Base-by-base conservation (phyloP, 148 eudicot genomes). In the Rhododendron ovatum region DNA sequence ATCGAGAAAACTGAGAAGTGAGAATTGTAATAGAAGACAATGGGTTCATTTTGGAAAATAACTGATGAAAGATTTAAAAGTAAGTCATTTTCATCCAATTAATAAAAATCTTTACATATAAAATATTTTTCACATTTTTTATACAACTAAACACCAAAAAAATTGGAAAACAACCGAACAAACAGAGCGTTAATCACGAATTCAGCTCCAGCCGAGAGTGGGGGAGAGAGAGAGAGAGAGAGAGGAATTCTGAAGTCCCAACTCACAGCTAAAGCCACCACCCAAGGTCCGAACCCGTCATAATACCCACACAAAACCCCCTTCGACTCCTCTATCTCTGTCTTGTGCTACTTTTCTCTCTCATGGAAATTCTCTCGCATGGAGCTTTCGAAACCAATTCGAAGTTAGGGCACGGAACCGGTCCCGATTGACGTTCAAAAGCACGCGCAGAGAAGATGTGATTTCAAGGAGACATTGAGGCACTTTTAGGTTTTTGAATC, bases 391-490 rank as follows among this genome's bases (percentile, higher is more conserved):
- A 50, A 83, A 79, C 76, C 33, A 85, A 81, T 88, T 84, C 10
- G 26, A 63, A 65, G n/a, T 33, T 88, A 88, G 90, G 88, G 86
- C 86, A 83, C 86, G 10, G 30, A 57, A 61, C 82, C 53, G 48
- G 48, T n/a, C 30, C 15, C 85, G 74, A 77, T 78, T 79, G 87
- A 41, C 37, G 78, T 1, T 76, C 7, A 18, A n/a, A 41, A 87
- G 53, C 1, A 13, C 48, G 37, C 67, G 53, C 24, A 37, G 53
- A 6, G 73, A 59, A 84, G 86, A 88, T 90, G 90, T 85, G 48
- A 82, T 86, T 88, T 86, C 73, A 35, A 37, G 77, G 90, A 61
- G n/a, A 78, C 63, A 86, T 84, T 76, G 18, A 57, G 78, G 24
- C 28, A 39, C 78, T 78, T 7, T 71, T 26, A 69, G 74, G 61